Evolutionary conservation across 2,329 filamentous ascomycete genomes (phyloP), one percentile per base, ranked within the genome.

Genomic region (Colletotrichum sp.): DNA sequence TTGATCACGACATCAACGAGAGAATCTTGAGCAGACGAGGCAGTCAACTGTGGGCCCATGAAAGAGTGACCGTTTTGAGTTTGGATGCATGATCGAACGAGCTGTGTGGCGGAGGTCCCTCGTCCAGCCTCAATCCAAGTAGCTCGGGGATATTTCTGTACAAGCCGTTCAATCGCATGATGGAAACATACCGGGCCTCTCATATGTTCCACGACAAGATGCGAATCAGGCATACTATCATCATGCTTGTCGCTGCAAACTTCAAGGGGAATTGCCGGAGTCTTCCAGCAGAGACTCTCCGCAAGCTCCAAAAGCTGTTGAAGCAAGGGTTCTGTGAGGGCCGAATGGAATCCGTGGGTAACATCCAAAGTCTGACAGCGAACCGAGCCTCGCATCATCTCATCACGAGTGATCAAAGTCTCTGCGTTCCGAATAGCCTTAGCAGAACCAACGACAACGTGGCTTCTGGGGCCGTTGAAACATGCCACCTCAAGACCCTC

Each of bases 101-200:
- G 85, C 8, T 73, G 26, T 0, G 82, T 82, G 8, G 86, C 80
- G 1, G 83, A 82, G 0, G 84, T 83, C 12, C 78, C 78, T 1
- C 81, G 81, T 8, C 84, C 84, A 5, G 82, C 82, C 64, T 86
- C 85, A 7, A 86, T 72, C 79, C 81, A 85, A 21, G 82, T 71
- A 49, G 76, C 78, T 0, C 71, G 67, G 2, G 80, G 79, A 18
- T 80, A 75, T 18, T 78, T 65, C 16, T 72, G 65, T 9, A 75
- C 75, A 1, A 85, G 39, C 18, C 84, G 72, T 8, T 79, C 63
- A 2, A 84, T 49, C 2, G 84, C 83, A 9, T 83, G 77, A 24
- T 77, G n/a, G 62, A 85, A 85, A 69, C 78, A 84, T 1, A 86
- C 85, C 0, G 84, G 82, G 3, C 80, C 34, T 3, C 84, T 79